Base-by-base conservation (phyloP, 2,329 filamentous ascomycete species). In the Metarhizium album region DNA sequence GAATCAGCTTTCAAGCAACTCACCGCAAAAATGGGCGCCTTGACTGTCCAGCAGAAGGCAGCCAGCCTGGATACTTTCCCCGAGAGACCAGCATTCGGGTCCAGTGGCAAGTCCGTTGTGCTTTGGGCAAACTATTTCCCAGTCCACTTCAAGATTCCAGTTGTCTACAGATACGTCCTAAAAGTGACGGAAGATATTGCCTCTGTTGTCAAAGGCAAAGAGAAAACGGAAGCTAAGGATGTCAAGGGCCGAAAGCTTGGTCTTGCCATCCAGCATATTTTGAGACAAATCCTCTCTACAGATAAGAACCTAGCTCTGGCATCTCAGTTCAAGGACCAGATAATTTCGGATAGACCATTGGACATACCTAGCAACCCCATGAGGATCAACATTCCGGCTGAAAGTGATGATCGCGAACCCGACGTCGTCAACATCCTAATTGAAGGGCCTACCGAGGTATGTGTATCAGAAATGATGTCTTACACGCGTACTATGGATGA, bases 51-150 rank as follows among this genome's bases (percentile, higher is more conserved):
- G n/a, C 55, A 56, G 14, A 58, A 60, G 29, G 50, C 49, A 22
- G 31, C 52, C 18, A 29, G 53, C 4, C 20, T 46, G 50, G 62
- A 65, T 27, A 53, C 60, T 18, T 67, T 80, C 45, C 74, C 77
- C 2, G 51, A 59, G 7, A 70, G 78, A 2, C 78, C 78, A 20
- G 70, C 69, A 1, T 80, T 72, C 54, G 76, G 76, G 20, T 67
- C 60, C 3, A 56, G 55, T 4, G 78, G 78, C 3, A 61, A 45
- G 1, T 43, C 60, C 0, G 70, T 77, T 2, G 57, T 64, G 2
- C 64, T 81, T 0, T 80, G 75, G 74, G 66, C 76, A 4, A 81
- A 82, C 59, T 80, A 76, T 56, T 80, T 78, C 56, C 63, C 63
- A 1, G 52, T 81, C 46, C 58, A 66, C 6, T 55, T 74, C 7